Base-by-base conservation (phyloP, 1,284 basidiomycete species). In the Ustilago loliicola region DNA sequence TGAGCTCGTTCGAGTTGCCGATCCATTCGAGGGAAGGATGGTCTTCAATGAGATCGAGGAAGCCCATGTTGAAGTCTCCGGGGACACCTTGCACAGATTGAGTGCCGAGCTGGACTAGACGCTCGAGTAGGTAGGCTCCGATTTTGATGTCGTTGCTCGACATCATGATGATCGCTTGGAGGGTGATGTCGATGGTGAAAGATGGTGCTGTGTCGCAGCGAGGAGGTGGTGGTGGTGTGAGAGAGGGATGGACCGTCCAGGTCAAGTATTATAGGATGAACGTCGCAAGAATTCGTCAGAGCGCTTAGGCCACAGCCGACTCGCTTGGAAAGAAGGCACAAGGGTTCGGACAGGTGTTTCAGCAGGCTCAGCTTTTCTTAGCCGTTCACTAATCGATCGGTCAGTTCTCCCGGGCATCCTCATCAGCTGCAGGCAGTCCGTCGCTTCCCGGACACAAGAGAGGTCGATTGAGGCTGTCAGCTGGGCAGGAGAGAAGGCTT, bases 1-100 rank as follows among this genome's bases (percentile, higher is more conserved):
- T 87, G 58, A 85, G 78, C 89, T 87, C 94, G 86, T 95, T 94
- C 15, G 82, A 77, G 72, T 83, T 85, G 25, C 95, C 96, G 40
- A 72, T 90, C 96, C 96, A 98, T 25, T 93, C 88, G 50, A 98
- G 91, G 11, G 87, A 88, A 3, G 91, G 89, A 83, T 94, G 90
- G 77, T 93, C 92, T 87, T 98, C 95, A 71, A 96, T 90, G 63
- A 93, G 90, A 87, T 98, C 95, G 38, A 90, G 87, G 54, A 88
- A 86, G 13, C 81, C 80, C 77, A 97, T 90, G 87, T 96, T 97
- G 87, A 95, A 98, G 87, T 96, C 95, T 47, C 95, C 95, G 0
- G 95, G 94, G 0, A 96, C 91, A 38, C 95, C 95, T 76, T 96
- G 96, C 88, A 96, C 90, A 56, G 89, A 89, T 90, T 92, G 71